phyloP scores from a whole-genome alignment of 148 eudicot genomes.

The Pharnaceum exiguum region DNA sequence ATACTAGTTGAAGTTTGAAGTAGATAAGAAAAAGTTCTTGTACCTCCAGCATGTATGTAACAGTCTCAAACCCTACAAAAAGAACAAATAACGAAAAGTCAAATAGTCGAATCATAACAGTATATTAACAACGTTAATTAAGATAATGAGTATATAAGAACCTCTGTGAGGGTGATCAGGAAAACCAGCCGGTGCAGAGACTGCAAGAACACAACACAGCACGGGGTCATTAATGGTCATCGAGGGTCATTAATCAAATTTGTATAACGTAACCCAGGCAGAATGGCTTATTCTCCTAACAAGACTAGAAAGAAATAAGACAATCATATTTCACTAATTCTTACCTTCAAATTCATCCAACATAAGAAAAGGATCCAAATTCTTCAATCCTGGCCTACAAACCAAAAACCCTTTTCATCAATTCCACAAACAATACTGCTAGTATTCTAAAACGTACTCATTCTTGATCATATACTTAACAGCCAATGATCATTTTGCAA shows the following conservation, averaged over 20 bases:
- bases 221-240: not conserved
- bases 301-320: not conserved
- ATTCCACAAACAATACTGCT: not conserved
- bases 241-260: too few species aligned
- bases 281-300: too few species aligned
- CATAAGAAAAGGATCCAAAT: conserved; percentile 82
- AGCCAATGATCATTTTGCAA: not conserved
- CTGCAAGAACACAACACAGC: conserved; percentile 33
- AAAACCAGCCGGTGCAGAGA: conserved; percentile 89
- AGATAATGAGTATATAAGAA: conserved; percentile 5
- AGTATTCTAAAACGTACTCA: too few species aligned
- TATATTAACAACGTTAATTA: not conserved
- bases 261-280: too few species aligned
- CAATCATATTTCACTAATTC: not conserved
- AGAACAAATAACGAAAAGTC: not conserved
- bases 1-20: too few species aligned
- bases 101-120: not conserved
- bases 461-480: not conserved
- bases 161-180: conserved; percentile 99
- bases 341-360: conserved; percentile 88
- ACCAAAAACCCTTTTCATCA: not conserved
- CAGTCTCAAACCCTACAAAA: conserved; percentile 88
- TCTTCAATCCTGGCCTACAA: conserved; percentile 70
- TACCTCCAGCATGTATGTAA: conserved; percentile 92
- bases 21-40: not conserved